Base-by-base conservation (phyloP, 805 yeast species). In the Candida ficus region DNA sequence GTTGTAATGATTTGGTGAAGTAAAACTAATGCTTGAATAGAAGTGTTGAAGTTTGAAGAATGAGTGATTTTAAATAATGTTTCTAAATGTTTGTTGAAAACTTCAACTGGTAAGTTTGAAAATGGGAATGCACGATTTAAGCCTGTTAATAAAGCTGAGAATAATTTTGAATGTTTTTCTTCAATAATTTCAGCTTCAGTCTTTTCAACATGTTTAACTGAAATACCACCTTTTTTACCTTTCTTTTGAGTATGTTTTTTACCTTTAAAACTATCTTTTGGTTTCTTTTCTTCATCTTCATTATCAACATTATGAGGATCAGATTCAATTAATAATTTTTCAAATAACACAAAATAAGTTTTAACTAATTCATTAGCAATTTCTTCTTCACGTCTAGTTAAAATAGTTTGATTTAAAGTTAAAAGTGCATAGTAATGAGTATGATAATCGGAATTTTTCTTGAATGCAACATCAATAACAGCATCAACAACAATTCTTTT, bases 51-150 rank as follows among this genome's bases (percentile, higher is more conserved):
- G 60, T 93, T 93, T 20, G 95, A 79, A 14, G 96, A 83, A 61
- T 91, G 97, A 5, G 97, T 90, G 59, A 91, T 91, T 55, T 78
- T 78, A 72, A 83, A 93, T 42, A 93, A 67, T 0, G 95, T 82
- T 56, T 87, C 83, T 56, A 91, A 68, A 64, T 93, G 97, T 45
- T 75, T 69, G 48, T 78, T 76, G 56, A 82, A 87, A 7, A 76
- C 75, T 22, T 82, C 80, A 29, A 78, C 73, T 14, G 88, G 80
- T 40, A 93, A 68, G 47, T 78, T 73, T 2, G 95, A 80, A 60
- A 86, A 93, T 41, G 98, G 98, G 71, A 87, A 91, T 1, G 98
- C 90, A 65, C 99, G 84, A 61, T 93, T 93, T 43, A 93, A 75
- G 51, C 99, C 99, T 1, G 99, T 88, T 49, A 93, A 74, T 42